Evolutionary conservation across 192 early-diverging fungal species (phyloP), one percentile per base, ranked within the genome.

Genomic region (Endogone sp.): DNA sequence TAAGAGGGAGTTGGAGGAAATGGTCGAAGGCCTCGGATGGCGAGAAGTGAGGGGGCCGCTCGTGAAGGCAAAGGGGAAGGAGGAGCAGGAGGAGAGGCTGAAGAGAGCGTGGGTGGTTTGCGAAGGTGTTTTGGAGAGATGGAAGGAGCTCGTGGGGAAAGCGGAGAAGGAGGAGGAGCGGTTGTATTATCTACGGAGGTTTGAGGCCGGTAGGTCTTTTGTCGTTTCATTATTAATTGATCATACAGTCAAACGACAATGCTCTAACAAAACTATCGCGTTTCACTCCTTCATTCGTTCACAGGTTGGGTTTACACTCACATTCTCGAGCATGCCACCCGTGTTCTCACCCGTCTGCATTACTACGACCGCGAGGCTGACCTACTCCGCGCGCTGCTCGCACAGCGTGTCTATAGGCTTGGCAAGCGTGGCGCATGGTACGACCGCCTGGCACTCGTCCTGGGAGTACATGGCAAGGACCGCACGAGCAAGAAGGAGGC

Each of bases 361-460:
- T 77, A 80, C 30, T 86, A 82, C 54, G 71, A 75, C 3, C 71
- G 81, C 22, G 90, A 91, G 37, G 81, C 82, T 1, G 62, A 75
- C 10, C 67, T 91, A 2, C 60, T 91, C 2, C 73, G 79, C 59
- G 82, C 84, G 58, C 57, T 91, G 27, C 70, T 91, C 0, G 79
- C 82, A 11, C 90, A 91, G 60, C 71, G 69, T 0, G 68, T 80
- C 6, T 91, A 89, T 37, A 75, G 78, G 0, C 62, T 86, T 6
- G 81, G 81, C 25, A 74, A 77, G 28, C 77, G 90, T 24, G 90
- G 90, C 21, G 69, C 74, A 3, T 91, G 90, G 90, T 89, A 89
- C 61, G 87, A 89, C 32, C 77, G 90, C 23, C 71, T 91, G 4
- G 79, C 85, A 2, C 69, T 91, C 10, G 65, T 91, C 16, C 80